These are phyloP conservation scores for Aegle marmelos DNA, from an alignment of 345 rosid species.

Conservation along the genomic window DNA sequence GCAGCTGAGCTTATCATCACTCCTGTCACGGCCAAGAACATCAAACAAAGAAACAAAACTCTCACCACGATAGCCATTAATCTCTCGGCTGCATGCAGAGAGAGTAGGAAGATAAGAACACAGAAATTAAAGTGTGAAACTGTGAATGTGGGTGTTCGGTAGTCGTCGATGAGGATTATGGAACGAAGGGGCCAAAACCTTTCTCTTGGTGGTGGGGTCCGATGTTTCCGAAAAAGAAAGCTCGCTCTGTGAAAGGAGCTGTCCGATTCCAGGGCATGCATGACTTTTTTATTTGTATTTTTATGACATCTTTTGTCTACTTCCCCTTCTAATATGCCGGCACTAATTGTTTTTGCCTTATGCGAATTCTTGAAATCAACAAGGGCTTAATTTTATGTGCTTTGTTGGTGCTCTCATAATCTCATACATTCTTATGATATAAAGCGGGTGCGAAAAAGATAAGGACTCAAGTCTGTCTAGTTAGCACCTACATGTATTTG, in stretches of 20 bases:
- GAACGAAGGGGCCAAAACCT: too few species aligned
- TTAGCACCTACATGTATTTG: neutral
- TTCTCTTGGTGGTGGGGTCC: slow-evolving; percentile 4
- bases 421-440: neutral
- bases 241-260: neutral
- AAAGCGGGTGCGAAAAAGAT: neutral
- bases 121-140: neutral
- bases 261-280: neutral
- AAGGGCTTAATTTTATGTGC: neutral
- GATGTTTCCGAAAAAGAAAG: neutral
- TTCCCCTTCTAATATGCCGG: neutral
- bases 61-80: slow-evolving; percentile 1
- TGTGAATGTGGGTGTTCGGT: neutral
- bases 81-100: neutral
- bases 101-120: neutral
- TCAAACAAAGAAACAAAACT: neutral
- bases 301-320: slow-evolving; percentile 1
- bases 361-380: too few species aligned
- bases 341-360: neutral
- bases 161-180: too few species aligned
- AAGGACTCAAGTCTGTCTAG: neutral
- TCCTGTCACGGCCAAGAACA: neutral
- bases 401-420: neutral
- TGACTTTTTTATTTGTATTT: neutral
- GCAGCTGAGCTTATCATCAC: neutral